phyloP scores from a whole-genome alignment of 1,284 basidiomycete genomes.

The Pyrrhoderma noxium region DNA sequence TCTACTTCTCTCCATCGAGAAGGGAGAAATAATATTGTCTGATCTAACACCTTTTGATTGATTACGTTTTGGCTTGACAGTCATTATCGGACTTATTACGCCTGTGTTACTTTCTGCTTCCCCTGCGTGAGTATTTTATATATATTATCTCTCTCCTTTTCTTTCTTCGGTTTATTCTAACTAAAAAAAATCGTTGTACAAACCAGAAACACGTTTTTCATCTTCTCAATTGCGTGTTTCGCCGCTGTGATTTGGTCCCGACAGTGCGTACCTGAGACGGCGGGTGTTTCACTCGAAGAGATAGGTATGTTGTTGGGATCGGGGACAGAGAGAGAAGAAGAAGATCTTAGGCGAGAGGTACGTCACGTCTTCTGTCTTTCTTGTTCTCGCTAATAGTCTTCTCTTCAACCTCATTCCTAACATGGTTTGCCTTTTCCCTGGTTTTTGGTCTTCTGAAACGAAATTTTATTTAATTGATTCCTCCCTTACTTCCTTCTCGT shows the following conservation, averaged over 20 bases:
- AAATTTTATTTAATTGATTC: too few relatives aligned
- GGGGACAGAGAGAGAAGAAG: slow-evolving; percentile 49
- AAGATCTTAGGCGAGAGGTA: slow-evolving; percentile 41
- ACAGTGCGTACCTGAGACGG: slow-evolving; percentile 67
- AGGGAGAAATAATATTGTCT: too few relatives aligned
- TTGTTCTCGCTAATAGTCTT: too few relatives aligned
- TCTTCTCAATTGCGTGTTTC: slow-evolving; percentile 60
- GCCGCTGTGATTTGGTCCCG: slow-evolving; percentile 62
- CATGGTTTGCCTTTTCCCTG: too few relatives aligned
- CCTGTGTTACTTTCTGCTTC: slow-evolving; percentile 63
- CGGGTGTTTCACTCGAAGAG: slow-evolving; percentile 68
- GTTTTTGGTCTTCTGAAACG: too few relatives aligned
- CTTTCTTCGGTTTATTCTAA: slow-evolving; percentile 5
- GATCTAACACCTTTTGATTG: too few relatives aligned
- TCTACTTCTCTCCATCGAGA: slow-evolving; percentile 6
- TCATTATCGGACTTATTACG: slow-evolving; percentile 74
- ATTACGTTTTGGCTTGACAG: slow-evolving; percentile 30
- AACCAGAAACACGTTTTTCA: slow-evolving; percentile 54
- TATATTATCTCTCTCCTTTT: slow-evolving; percentile 10
- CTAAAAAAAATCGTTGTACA: neutral
- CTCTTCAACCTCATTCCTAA: too few relatives aligned
- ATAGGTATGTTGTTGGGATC: slow-evolving; percentile 63
- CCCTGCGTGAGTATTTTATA: slow-evolving; percentile 51
- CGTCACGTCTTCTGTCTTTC: slow-evolving; percentile 16
- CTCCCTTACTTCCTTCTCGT: too few relatives aligned